phyloP scores from a whole-genome alignment of 495 filamentous ascomycete species.

The Neurospora sp. region DNA sequence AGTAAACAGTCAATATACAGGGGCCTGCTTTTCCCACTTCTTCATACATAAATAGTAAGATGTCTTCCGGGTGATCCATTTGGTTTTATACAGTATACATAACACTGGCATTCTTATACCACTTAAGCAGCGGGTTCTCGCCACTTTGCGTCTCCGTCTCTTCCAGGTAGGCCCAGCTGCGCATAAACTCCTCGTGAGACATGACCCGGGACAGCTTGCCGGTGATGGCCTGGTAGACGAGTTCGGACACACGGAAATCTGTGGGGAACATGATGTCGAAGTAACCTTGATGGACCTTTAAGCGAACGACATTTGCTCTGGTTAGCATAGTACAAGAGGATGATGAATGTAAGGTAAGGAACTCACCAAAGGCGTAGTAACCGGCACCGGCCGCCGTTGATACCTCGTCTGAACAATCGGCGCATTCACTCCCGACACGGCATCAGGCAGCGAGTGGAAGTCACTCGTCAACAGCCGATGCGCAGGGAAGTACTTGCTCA shows the following conservation, averaged over 20 bases:
- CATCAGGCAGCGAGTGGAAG: slow-evolving; percentile 76
- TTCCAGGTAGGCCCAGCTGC: slow-evolving; percentile 77
- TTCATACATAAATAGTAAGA: neutral
- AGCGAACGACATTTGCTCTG: neutral
- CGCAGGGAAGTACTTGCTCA: slow-evolving; percentile 74
- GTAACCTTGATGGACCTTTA: slow-evolving; percentile 88
- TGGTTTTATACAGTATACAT: slow-evolving; percentile 58
- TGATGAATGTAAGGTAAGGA: neutral
- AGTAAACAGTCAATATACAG: neutral
- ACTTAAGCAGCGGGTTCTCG: slow-evolving; percentile 84
- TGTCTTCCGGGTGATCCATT: neutral
- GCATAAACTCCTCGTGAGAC: slow-evolving; percentile 84
- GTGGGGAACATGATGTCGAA: slow-evolving; percentile 99
- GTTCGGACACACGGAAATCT: slow-evolving; percentile 78
- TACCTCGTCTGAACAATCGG: slow-evolving; percentile 95
- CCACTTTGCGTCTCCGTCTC: slow-evolving; percentile 81
- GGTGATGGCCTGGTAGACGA: slow-evolving; percentile 83
- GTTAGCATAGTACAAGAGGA: neutral
- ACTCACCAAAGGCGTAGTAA: slow-evolving; percentile 81
- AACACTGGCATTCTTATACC: slow-evolving; percentile 92
- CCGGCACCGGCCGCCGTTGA: slow-evolving; percentile 73
- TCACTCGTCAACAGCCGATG: slow-evolving; percentile 86
- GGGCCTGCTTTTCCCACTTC: neutral
- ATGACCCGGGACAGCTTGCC: slow-evolving; percentile 78
- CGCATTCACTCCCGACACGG: slow-evolving; percentile 72